Percentiles rank a stretch among this genome's conserved stretches.
Conservation (phyloP, 202 grass and related monocot genomes). For the Bolboschoenoplectus hybrid region DNA sequence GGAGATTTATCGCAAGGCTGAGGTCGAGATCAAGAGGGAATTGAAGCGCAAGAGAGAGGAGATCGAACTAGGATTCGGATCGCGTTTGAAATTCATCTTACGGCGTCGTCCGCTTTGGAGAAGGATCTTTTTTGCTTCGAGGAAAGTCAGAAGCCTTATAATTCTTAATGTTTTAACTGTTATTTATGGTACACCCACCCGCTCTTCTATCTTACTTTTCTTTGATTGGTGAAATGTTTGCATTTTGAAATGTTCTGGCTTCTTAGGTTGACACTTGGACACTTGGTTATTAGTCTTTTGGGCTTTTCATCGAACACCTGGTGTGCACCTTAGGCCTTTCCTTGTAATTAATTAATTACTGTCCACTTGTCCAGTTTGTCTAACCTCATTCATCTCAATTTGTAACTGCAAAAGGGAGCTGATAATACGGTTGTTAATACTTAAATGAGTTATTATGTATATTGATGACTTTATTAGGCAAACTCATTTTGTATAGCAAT, state of each 20-base stretch:
- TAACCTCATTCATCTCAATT: not conserved
- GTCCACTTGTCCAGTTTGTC: not conserved
- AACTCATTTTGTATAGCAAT: too few species aligned
- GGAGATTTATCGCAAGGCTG: constrained; percentile 6
- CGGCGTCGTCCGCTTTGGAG: constrained; percentile 64
- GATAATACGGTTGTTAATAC: too few species aligned
- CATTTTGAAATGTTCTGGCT: not conserved
- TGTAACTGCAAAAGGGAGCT: not conserved
- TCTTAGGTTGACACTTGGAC: not conserved
- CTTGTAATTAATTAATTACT: constrained; percentile 5
- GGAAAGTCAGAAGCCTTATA: constrained; percentile 89
- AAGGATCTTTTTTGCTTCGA: constrained; percentile 89
- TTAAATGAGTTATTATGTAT: too few species aligned
- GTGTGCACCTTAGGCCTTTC: not conserved
- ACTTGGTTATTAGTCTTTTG: not conserved
- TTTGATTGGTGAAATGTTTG: not conserved
- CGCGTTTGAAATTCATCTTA: constrained; percentile 35
- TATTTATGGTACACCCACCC: constrained; percentile 65
- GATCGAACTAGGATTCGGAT: constrained; percentile 20
- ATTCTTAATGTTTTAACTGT: constrained; percentile 91
- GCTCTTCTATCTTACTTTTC: not conserved
- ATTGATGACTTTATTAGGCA: too few species aligned
- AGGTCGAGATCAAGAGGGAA: constrained; percentile 4
- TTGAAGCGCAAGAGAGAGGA: constrained; percentile 13
- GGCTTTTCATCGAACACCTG: not conserved